phyloP scores from a whole-genome alignment of 2,329 filamentous ascomycete genomes.

The Fusarium fujikuroi region DNA sequence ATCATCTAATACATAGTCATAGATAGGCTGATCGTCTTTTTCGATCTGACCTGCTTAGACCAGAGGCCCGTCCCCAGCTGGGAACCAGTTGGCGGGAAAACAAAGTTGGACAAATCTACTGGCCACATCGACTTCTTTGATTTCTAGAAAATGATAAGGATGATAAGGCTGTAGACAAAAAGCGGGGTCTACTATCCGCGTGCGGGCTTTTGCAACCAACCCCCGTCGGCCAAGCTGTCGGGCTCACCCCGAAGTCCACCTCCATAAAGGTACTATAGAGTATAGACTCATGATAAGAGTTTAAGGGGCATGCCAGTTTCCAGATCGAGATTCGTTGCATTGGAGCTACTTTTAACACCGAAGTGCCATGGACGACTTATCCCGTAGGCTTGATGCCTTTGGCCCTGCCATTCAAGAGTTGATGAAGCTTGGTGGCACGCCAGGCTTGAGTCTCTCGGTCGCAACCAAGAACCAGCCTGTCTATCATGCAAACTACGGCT shows the following conservation, averaged over 20 bases:
- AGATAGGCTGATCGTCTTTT: no score
- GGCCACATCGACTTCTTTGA: not conserved
- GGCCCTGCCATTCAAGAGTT: not conserved
- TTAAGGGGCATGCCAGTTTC: not conserved
- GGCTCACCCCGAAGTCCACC: not conserved
- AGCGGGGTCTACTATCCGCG: not conserved
- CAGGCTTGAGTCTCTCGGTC: not conserved
- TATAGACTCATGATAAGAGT: not conserved
- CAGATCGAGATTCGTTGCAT: not conserved
- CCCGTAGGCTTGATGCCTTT: not conserved
- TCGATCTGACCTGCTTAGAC: no score
- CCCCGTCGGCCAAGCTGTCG: not conserved
- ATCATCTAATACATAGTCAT: no score
- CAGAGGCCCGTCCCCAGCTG: not conserved
- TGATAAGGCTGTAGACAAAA: not conserved
- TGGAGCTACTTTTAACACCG: accelerated
- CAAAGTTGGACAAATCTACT: not conserved
- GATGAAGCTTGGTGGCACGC: not conserved
- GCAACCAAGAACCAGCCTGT: not conserved
- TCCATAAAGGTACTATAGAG: accelerated
- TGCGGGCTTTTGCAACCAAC: not conserved
- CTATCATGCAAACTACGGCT: not conserved
- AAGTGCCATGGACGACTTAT: not conserved
- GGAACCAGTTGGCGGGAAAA: not conserved
- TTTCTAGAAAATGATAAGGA: not conserved